These are phyloP conservation scores for Decorospora gaudefroyi DNA, from an alignment of 2,329 filamentous ascomycete species.

Conservation along the genomic window DNA sequence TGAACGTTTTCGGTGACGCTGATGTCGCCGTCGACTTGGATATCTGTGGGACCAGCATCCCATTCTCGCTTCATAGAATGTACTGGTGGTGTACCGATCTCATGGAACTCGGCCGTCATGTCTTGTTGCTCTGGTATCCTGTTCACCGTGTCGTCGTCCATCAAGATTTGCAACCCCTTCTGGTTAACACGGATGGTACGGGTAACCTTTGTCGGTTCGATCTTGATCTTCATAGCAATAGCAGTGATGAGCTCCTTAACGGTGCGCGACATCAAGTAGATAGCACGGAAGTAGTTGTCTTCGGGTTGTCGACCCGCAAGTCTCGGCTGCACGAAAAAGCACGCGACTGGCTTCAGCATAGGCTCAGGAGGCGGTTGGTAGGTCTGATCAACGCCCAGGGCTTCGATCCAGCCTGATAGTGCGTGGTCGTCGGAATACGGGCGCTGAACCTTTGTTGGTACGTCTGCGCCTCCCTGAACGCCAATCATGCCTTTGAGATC, in stretches of 20 bases:
- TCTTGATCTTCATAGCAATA: constrained; percentile 77
- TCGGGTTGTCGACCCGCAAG: constrained; percentile 55
- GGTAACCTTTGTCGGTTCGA: constrained; percentile 73
- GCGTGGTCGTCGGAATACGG: constrained; percentile 65
- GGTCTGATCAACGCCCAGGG: constrained; percentile 81
- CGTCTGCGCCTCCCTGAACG: constrained; percentile 54
- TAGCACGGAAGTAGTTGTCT: constrained; percentile 76
- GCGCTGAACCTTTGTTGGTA: constrained; percentile 60
- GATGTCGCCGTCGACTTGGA: constrained; percentile 56
- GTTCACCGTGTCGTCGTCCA: constrained; percentile 87
- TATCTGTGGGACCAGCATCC: constrained; percentile 55
- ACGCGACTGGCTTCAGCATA: constrained; percentile 75
- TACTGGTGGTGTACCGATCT: constrained; percentile 57
- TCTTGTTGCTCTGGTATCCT: constrained; percentile 89
- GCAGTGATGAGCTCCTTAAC: constrained; percentile 72
- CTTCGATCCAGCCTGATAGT: constrained; percentile 84
- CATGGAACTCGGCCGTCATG: constrained; percentile 73
- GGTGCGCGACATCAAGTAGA: constrained; percentile 81
- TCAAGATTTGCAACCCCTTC: constrained; percentile 77
- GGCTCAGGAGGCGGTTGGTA: constrained; percentile 81
- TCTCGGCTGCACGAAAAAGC: constrained; percentile 76
- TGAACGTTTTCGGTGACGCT: constrained; percentile 50
- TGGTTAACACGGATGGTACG: constrained; percentile 73
- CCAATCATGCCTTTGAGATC: constrained; percentile 54
- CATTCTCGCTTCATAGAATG: constrained; percentile 58